Conservation (phyloP, 1,139 yeast genomes). For the Yamadazyma mexicana region DNA sequence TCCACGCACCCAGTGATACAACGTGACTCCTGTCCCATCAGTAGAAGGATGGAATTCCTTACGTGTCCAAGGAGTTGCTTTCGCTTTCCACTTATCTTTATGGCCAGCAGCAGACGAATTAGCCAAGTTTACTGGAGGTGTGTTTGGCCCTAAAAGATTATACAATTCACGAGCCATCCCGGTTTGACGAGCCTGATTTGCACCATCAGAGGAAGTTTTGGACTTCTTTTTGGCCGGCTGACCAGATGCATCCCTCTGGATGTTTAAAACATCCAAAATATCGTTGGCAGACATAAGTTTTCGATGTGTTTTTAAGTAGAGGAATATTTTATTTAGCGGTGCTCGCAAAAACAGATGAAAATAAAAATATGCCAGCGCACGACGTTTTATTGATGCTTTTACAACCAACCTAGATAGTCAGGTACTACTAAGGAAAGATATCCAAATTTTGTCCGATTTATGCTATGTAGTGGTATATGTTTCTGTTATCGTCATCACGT, state of each 20-base stretch:
- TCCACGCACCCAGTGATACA: constrained; percentile 90
- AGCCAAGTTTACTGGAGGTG: constrained; percentile 76
- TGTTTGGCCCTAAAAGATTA: constrained; percentile 84
- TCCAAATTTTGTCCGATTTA: constrained; percentile 9
- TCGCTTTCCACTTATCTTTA: constrained; percentile 66
- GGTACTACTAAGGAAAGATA: no score
- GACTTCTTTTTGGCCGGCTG: constrained; percentile 42
- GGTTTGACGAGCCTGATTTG: constrained; percentile 40
- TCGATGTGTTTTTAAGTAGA: background rate
- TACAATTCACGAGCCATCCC: constrained; percentile 93
- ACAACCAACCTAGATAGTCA: no score
- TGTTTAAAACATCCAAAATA: constrained; percentile 75
- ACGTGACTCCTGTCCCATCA: constrained; percentile 43
- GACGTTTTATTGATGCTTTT: no score
- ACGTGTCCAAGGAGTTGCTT: constrained; percentile 82
- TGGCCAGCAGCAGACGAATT: constrained; percentile 45
- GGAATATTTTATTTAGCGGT: background rate
- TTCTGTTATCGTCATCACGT: constrained; percentile 64
- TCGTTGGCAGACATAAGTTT: constrained; percentile 53
- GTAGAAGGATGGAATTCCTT: constrained; percentile 56
- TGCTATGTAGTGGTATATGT: constrained; percentile 74
- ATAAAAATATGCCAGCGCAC: no score
- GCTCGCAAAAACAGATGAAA: background rate
- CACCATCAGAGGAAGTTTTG: constrained; percentile 27
- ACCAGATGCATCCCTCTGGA: constrained; percentile 44